A percentile compares a stretch with the other conserved stretches of the same genome.
These are phyloP conservation scores for Apiospora aurea DNA, from an alignment of 2,329 filamentous ascomycete species.

Conservation along the genomic window DNA sequence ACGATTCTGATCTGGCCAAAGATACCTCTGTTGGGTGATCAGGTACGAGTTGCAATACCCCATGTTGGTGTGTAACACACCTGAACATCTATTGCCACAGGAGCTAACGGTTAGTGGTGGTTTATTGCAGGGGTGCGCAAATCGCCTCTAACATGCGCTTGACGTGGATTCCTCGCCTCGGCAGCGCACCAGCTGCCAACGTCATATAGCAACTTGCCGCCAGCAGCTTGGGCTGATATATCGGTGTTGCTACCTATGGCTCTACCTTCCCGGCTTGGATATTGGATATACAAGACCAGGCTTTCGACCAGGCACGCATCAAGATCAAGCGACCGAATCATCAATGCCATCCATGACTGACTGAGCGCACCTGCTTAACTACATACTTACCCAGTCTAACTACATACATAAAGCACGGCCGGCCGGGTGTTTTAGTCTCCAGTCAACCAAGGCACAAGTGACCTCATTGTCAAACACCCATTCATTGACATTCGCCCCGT, in stretches of 20 bases:
- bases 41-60: too few species aligned
- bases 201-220: too few species aligned
- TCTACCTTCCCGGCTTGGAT: not conserved
- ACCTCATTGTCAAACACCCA: constrained; percentile 1
- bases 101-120: too few species aligned
- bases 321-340: not conserved
- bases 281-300: not conserved
- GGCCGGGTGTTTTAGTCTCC: not conserved
- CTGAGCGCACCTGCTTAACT: not conserved
- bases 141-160: too few species aligned
- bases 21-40: too few species aligned
- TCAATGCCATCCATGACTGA: not conserved
- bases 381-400: not conserved
- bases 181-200: too few species aligned
- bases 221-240: not conserved
- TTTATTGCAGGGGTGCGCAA: too few species aligned
- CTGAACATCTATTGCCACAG: too few species aligned
- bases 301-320: not conserved
- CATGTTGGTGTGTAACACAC: too few species aligned
- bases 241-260: not conserved
- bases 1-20: too few species aligned
- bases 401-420: not conserved
- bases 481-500: not conserved
- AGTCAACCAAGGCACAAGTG: not conserved
- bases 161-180: too few species aligned